phyloP scores from a whole-genome alignment of 108 stramenopile genomes.

The Aurantiochytrium sp. region DNA sequence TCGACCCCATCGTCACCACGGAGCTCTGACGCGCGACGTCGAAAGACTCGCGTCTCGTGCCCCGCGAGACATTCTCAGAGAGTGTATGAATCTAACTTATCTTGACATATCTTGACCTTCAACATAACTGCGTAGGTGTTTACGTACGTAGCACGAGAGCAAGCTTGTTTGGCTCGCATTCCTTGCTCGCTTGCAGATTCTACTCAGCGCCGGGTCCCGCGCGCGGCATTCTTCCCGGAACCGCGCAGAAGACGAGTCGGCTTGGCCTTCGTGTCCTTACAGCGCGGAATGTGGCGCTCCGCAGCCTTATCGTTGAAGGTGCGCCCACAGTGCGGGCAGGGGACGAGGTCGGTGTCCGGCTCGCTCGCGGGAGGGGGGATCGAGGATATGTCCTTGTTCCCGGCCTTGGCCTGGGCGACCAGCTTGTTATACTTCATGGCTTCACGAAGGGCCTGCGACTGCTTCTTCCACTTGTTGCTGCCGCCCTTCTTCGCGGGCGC shows the following conservation, averaged over 20 bases:
- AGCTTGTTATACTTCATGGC: conserved; percentile 42
- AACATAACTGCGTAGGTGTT: too few species aligned
- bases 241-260: conserved; percentile 15
- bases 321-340: conserved; percentile 58
- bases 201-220: too few species aligned
- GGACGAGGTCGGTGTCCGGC: conserved; percentile 40
- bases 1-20: not conserved
- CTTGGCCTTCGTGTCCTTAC: conserved; percentile 52
- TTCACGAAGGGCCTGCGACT: conserved; percentile 43
- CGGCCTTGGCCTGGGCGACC: conserved; percentile 38
- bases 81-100: too few species aligned
- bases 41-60: too few species aligned
- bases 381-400: conserved; percentile 33
- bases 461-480: conserved; percentile 45
- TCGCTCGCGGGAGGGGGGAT: conserved; percentile 43
- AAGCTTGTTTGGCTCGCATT: too few species aligned
- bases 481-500: not conserved
- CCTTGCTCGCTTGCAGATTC: too few species aligned
- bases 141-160: too few species aligned
- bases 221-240: not conserved
- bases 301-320: conserved; percentile 55
- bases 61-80: too few species aligned
- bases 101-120: too few species aligned
- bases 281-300: conserved; percentile 56
- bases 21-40: not conserved